These are phyloP conservation scores for Cadophora luteo-olivacea DNA, from an alignment of 2,329 filamentous ascomycete species.

Conservation along the genomic window DNA sequence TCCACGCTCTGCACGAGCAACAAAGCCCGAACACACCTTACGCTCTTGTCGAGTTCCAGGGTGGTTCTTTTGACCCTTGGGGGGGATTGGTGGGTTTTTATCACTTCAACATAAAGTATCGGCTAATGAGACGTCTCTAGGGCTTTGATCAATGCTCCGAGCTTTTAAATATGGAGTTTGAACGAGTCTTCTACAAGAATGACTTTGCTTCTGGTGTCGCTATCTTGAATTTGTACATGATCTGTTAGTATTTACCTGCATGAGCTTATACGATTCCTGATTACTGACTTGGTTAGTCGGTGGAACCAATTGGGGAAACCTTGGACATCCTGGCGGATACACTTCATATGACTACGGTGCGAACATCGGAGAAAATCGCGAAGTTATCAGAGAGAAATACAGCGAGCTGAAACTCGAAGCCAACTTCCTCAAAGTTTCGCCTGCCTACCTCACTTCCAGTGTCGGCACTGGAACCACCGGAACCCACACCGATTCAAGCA, in stretches of 20 bases:
- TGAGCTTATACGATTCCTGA: conserved; percentile 34
- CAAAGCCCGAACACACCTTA: conserved; percentile 72
- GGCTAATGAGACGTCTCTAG: conserved; percentile 23
- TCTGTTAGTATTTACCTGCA: conserved; percentile 41
- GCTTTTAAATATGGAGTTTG: conserved; percentile 75
- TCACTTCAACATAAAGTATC: too few species aligned
- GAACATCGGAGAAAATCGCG: conserved; percentile 72
- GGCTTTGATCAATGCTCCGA: conserved; percentile 72
- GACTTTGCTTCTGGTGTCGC: conserved; percentile 69
- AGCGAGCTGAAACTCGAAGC: conserved; percentile 78
- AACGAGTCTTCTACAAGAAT: conserved; percentile 82
- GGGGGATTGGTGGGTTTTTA: conserved; percentile 58
- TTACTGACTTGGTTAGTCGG: conserved; percentile 62
- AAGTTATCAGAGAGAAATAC: conserved; percentile 76
- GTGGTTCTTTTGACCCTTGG: conserved; percentile 76
- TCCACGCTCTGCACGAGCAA: conserved; percentile 57
- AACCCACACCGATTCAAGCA: conserved; percentile 59
- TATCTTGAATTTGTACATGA: conserved; percentile 80
- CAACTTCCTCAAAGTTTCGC: conserved; percentile 76
- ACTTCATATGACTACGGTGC: conserved; percentile 65
- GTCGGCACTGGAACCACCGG: conserved; percentile 55
- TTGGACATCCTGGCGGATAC: conserved; percentile 72
- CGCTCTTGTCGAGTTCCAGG: conserved; percentile 69
- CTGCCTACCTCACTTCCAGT: conserved; percentile 68
- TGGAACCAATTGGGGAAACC: conserved; percentile 84